These are phyloP conservation scores for Kuraishia borneana DNA, from an alignment of 805 yeast genomes.

Conservation along the genomic window DNA sequence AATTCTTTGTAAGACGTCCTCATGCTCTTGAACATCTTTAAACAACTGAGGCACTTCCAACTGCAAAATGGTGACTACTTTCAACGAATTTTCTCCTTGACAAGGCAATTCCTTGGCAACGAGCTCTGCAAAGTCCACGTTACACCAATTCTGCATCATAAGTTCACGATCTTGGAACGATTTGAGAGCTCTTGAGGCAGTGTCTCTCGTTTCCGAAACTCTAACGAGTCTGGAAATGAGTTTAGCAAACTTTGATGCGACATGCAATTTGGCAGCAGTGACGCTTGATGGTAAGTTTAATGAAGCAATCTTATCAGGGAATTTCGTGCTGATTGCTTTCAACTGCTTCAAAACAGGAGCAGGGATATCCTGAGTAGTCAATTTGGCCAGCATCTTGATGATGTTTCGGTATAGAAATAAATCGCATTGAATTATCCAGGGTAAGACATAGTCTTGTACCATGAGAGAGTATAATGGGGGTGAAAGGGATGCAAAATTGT, in stretches of 20 bases:
- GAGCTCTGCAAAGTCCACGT: conserved; percentile 19
- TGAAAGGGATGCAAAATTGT: conserved; percentile 46
- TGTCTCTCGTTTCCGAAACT: conserved; percentile 3
- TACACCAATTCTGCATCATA: conserved; percentile 39
- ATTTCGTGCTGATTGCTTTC: conserved; percentile 36
- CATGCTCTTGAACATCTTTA: conserved; percentile 2
- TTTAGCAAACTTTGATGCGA: conserved; percentile 28
- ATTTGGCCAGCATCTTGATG: conserved; percentile 49
- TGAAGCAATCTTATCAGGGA: conserved; percentile 29
- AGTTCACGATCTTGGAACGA: conserved; percentile 22
- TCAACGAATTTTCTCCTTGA: conserved; percentile 13
- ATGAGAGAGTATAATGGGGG: conserved; percentile 52
- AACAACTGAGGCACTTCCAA: conserved; percentile 22
- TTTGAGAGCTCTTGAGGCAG: conserved; percentile 3
- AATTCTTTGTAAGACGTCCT: conserved; percentile 7
- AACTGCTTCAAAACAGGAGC: conserved; percentile 41
- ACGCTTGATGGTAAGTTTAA: conserved; percentile 40
- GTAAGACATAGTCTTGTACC: conserved; percentile 30
- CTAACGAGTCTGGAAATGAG: conserved; percentile 2
- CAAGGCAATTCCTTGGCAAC: conserved; percentile 6
- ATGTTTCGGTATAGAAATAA: conserved; percentile 41
- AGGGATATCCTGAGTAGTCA: conserved; percentile 52
- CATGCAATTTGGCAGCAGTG: conserved; percentile 35
- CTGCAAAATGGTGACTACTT: conserved; percentile 20
- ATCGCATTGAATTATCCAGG: conserved; percentile 68